These are phyloP conservation scores for Fraxinus greggii DNA, from an alignment of 305 asterid species.

Conservation along the genomic window DNA sequence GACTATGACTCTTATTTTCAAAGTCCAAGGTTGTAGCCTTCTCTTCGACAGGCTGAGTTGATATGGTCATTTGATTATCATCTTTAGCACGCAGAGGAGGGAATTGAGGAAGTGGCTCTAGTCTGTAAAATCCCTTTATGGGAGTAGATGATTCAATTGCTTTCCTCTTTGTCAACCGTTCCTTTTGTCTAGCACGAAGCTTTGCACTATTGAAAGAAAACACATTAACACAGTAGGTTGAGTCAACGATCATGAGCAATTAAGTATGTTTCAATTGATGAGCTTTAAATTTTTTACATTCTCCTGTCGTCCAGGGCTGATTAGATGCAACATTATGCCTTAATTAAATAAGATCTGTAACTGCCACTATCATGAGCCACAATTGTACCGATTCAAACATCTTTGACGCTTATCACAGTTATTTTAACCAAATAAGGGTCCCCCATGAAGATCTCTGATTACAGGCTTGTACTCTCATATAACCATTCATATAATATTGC, in stretches of 20 bases:
- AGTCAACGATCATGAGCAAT: constrained; percentile 11
- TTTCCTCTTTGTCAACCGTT: constrained; percentile 57
- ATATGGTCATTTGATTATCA: constrained; percentile 34
- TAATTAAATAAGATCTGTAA: not conserved
- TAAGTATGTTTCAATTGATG: constrained; percentile 12
- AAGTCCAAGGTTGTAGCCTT: constrained; percentile 34
- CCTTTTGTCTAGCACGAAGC: constrained; percentile 93
- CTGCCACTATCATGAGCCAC: not conserved
- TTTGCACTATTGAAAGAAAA: constrained; percentile 55
- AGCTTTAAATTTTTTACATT: constrained; percentile 16
- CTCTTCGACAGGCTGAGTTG: constrained; percentile 44
- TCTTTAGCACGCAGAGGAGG: constrained; percentile 36
- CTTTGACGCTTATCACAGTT: not conserved
- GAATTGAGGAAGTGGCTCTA: constrained; percentile 30
- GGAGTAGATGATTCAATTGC: constrained; percentile 36
- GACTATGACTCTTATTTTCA: constrained; percentile 38
- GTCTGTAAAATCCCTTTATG: constrained; percentile 33
- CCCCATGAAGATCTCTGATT: not conserved
- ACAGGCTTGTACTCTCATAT: not conserved
- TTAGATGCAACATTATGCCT: not conserved
- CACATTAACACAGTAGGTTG: constrained; percentile 18
- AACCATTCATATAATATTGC: not conserved
- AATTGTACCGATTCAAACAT: not conserved
- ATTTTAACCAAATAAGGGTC: not conserved
- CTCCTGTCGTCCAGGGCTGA: constrained; percentile 22